A percentile compares a stretch with the other conserved stretches of the same genome.
These are phyloP conservation scores for Epichloe uncinata DNA, from an alignment of 2,329 filamentous ascomycete genomes.

Conservation along the genomic window DNA sequence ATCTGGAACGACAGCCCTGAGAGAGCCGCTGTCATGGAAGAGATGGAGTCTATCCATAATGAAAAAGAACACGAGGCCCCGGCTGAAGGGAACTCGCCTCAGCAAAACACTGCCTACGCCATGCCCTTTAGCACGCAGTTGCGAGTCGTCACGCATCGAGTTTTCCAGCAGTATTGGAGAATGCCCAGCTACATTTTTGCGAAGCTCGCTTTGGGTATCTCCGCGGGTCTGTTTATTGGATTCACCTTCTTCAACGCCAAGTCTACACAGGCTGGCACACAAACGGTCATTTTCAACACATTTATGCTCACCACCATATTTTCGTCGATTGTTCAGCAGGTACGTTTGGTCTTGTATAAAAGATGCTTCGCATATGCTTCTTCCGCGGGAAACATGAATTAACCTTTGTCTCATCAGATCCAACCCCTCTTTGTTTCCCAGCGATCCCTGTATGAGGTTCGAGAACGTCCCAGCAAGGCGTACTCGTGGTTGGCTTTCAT, in stretches of 20 bases:
- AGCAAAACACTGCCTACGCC: slow-evolving; percentile 54
- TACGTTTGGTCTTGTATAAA: slow-evolving; percentile 3
- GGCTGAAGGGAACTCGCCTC: slow-evolving; percentile 8
- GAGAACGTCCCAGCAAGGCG: slow-evolving; percentile 59
- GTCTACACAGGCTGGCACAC: slow-evolving; percentile 52
- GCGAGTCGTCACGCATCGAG: slow-evolving; percentile 47
- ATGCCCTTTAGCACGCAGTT: slow-evolving; percentile 59
- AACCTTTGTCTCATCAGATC: background rate
- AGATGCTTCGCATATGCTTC: too few species aligned
- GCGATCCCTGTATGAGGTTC: slow-evolving; percentile 61
- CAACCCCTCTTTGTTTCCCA: slow-evolving; percentile 69
- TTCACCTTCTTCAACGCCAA: slow-evolving; percentile 52
- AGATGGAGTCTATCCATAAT: slow-evolving; percentile 50
- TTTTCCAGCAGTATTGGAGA: slow-evolving; percentile 77
- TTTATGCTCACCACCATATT: slow-evolving; percentile 71
- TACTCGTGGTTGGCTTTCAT: slow-evolving; percentile 69
- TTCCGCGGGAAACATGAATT: background rate
- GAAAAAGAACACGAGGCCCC: slow-evolving; percentile 22
- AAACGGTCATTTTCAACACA: slow-evolving; percentile 60
- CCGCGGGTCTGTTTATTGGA: slow-evolving; percentile 57
- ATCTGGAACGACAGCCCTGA: slow-evolving; percentile 49
- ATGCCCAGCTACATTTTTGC: slow-evolving; percentile 67
- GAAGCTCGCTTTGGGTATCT: slow-evolving; percentile 48
- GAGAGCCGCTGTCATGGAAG: slow-evolving; percentile 36
- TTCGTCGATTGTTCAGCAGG: slow-evolving; percentile 51